Conservation (phyloP, 1,284 basidiomycete species). For the Neolentinus lepideus region DNA sequence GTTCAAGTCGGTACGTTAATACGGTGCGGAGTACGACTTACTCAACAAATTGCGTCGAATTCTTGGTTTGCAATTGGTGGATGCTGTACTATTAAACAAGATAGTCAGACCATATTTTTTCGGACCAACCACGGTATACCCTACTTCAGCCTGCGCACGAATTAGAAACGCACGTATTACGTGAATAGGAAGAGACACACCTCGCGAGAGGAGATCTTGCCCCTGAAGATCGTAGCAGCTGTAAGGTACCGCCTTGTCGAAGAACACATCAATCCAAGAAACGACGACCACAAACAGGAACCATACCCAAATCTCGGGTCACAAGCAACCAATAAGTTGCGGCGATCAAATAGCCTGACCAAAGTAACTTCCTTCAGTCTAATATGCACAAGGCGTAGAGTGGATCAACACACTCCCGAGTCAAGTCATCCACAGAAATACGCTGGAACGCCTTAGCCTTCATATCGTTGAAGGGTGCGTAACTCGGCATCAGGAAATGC, state of each 20-base stretch:
- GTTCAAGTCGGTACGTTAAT: too few species aligned
- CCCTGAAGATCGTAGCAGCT: conserved; percentile 84
- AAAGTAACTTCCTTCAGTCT: conserved; percentile 1
- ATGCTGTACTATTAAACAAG: conserved; percentile 31
- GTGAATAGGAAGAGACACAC: conserved; percentile 34
- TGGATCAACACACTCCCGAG: conserved; percentile 42
- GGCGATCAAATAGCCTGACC: conserved; percentile 70
- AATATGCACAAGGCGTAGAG: not conserved
- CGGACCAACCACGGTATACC: conserved; percentile 14
- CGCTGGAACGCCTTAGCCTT: conserved; percentile 58
- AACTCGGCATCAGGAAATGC: conserved; percentile 88
- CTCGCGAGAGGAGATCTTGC: conserved; percentile 74
- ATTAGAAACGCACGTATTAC: conserved; percentile 18
- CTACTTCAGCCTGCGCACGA: conserved; percentile 45
- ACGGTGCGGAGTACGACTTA: conserved; percentile 29
- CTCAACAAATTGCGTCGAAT: conserved; percentile 75
- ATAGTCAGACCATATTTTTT: conserved; percentile 2
- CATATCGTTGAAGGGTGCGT: conserved; percentile 72
- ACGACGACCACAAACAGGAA: not conserved
- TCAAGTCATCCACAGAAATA: conserved; percentile 62
- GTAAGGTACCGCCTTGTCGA: conserved; percentile 70
- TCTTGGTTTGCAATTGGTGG: conserved; percentile 58
- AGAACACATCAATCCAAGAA: not conserved
- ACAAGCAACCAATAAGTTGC: conserved; percentile 79
- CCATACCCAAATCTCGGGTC: conserved; percentile 73